phyloP scores from a whole-genome alignment of 2,329 filamentous ascomycete species.

The Thelonectria rubi region DNA sequence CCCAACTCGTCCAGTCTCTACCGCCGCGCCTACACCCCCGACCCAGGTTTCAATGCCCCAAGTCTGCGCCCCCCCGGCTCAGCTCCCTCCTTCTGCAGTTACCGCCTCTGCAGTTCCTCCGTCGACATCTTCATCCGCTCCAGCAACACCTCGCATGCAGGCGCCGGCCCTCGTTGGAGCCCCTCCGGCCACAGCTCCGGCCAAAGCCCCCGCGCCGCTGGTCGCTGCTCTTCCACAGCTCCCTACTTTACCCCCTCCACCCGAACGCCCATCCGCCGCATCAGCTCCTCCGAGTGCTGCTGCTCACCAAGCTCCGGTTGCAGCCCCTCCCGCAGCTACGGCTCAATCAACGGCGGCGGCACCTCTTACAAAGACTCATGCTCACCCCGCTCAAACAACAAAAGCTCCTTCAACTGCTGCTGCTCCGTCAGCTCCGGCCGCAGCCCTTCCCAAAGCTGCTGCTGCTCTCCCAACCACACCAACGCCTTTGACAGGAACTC shows the following conservation, averaged over 20 bases:
- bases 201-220: not conserved
- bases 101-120: not conserved
- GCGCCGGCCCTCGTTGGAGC: not conserved
- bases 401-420: not conserved
- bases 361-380: not conserved
- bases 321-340: not conserved
- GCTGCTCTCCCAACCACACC: not conserved
- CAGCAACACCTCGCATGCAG: constrained; percentile 11
- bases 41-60: not conserved
- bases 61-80: not conserved
- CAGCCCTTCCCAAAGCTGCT: not conserved
- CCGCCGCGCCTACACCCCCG: not conserved
- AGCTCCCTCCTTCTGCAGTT: too few relatives aligned
- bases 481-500: too few relatives aligned
- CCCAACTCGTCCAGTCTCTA: not conserved
- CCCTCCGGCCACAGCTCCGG: not conserved
- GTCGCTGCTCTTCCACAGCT: constrained; percentile 4
- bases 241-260: constrained; percentile 1
- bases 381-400: too few relatives aligned
- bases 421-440: not conserved
- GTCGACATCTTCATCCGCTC: not conserved
- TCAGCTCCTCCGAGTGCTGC: not conserved
- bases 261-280: not conserved
- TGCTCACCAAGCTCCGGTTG: not conserved
- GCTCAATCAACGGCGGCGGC: not conserved